Evolutionary conservation across 345 rosid species (phyloP).

Genomic region (Brassica carinata): DNA sequence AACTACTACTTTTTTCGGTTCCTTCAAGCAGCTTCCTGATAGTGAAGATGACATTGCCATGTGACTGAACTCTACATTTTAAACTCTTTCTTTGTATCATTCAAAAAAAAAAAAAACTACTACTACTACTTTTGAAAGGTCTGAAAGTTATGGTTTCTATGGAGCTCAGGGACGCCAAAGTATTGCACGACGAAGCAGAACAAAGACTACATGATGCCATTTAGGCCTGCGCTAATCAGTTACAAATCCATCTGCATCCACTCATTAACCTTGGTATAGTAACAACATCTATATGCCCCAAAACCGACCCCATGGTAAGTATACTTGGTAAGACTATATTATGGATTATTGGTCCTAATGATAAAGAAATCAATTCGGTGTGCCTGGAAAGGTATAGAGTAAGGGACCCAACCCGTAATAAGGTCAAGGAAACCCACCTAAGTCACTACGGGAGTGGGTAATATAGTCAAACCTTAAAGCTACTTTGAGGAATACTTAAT

Average conservation of each 20-base stretch:
- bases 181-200: not conserved
- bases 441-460: slow-evolving; percentile 13
- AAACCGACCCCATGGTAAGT: not conserved
- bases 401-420: slow-evolving; percentile 32
- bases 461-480: slow-evolving; percentile 37
- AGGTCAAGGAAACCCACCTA: slow-evolving; percentile 21
- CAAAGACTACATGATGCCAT: slow-evolving; percentile 4
- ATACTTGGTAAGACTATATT: not conserved
- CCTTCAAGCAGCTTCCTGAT: too few species aligned
- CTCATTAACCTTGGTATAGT: slow-evolving; percentile 6
- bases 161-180: slow-evolving; percentile 14
- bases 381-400: slow-evolving; percentile 8
- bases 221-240: not conserved
- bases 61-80: too few species aligned
- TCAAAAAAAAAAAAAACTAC: not conserved
- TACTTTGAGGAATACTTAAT: slow-evolving; percentile 21
- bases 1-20: not conserved
- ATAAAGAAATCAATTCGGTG: slow-evolving; percentile 17
- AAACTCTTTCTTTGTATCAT: too few species aligned
- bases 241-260: not conserved
- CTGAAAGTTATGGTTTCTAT: not conserved
- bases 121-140: not conserved
- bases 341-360: slow-evolving; percentile 16
- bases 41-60: too few species aligned
- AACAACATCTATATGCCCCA: slow-evolving; percentile 6